A percentile compares a stretch with the other conserved stretches of the same genome.
phyloP scores from a whole-genome alignment of 2,329 filamentous ascomycete genomes.

The Rutstroemia sydowiana region DNA sequence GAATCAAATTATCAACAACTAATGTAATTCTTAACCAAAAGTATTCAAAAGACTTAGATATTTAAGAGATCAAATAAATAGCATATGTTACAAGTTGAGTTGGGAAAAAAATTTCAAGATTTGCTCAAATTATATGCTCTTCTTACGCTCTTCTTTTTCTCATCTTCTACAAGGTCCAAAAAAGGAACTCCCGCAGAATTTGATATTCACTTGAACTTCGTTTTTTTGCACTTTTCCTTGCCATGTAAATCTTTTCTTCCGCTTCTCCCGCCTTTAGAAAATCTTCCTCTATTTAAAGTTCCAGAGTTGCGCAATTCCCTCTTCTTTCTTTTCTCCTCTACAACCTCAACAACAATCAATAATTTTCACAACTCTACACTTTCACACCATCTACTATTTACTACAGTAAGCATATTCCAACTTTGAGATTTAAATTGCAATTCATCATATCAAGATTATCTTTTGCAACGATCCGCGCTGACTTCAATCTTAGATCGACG shows the following conservation, averaged over 20 bases:
- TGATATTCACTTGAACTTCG: not conserved
- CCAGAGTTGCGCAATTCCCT: not conserved
- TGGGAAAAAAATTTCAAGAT: not conserved
- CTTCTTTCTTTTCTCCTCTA: not conserved
- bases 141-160: too few relatives aligned
- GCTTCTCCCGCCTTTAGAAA: not conserved
- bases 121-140: too few relatives aligned
- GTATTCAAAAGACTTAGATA: not conserved
- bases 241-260: not conserved
- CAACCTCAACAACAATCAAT: not conserved
- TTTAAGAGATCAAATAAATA: not conserved
- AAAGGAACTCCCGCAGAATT: not conserved
- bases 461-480: too few relatives aligned
- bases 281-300: constrained; percentile 1
- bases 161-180: too few relatives aligned
- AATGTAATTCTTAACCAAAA: not conserved
- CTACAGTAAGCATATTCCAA: not conserved
- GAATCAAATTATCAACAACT: not conserved
- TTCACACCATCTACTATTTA: not conserved
- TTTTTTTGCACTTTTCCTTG: not conserved
- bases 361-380: not conserved
- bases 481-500: too few relatives aligned
- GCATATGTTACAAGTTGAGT: not conserved
- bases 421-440: not conserved
- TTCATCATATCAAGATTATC: too few relatives aligned